Conservation (phyloP, 2,329 filamentous ascomycete species). For the Colletotrichum sp. region DNA sequence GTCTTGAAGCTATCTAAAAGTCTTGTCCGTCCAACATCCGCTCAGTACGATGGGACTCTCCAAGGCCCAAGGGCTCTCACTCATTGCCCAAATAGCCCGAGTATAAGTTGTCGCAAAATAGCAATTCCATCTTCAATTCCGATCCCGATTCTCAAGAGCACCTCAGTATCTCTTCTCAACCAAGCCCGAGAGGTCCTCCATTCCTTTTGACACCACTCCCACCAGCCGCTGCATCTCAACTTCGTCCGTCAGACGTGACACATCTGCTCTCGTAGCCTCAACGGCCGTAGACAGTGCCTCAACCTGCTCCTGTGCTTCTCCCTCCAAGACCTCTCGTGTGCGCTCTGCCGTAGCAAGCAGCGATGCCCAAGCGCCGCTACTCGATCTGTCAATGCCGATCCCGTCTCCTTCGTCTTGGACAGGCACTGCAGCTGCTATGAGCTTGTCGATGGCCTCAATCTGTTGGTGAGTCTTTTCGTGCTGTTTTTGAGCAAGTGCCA, state of each 20-base stretch:
- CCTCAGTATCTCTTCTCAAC: neutral
- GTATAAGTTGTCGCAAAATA: neutral
- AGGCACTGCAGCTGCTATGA: neutral
- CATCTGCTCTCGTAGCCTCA: neutral
- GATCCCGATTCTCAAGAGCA: neutral
- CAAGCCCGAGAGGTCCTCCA: neutral
- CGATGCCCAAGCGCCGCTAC: neutral
- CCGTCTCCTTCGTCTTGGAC: neutral
- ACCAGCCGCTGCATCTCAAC: neutral
- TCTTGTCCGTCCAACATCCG: neutral
- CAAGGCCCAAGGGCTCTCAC: neutral
- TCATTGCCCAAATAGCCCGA: neutral
- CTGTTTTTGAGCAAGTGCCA: neutral
- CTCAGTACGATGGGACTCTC: neutral
- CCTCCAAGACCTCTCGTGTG: neutral
- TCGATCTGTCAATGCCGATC: neutral
- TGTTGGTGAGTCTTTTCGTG: neutral
- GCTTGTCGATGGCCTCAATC: neutral
- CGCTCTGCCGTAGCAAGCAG: neutral
- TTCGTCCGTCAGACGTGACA: neutral
- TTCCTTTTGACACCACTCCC: neutral
- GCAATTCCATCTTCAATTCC: neutral
- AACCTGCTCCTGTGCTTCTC: neutral
- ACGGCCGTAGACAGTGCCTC: neutral
- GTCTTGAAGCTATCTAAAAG: neutral